phyloP scores from a whole-genome alignment of 2,329 filamentous ascomycete species.

The Paracamarosporium sp. region DNA sequence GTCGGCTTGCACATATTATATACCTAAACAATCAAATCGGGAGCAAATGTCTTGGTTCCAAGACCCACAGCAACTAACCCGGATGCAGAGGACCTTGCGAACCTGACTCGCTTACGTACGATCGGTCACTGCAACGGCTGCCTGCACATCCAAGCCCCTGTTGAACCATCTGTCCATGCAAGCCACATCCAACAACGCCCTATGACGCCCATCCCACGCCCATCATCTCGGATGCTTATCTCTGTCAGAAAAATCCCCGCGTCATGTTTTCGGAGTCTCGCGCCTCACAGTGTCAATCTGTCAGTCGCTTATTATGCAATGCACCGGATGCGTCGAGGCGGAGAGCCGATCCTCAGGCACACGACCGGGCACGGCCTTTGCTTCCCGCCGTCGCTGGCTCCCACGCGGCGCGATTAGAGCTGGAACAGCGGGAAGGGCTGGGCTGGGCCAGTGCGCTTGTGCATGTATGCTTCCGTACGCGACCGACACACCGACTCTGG shows the following conservation, averaged over 20 bases:
- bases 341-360: conserved; percentile 19
- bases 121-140: not conserved
- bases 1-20: not conserved
- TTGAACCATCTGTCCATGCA: not conserved
- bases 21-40: not conserved
- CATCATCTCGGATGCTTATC: too few relatives aligned
- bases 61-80: not conserved
- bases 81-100: conserved; percentile 1
- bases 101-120: not conserved
- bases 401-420: conserved; percentile 4
- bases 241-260: conserved; percentile 1
- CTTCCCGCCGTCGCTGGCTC: conserved; percentile 16
- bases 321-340: not conserved
- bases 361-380: conserved; percentile 9
- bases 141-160: not conserved
- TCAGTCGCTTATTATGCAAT: too few relatives aligned
- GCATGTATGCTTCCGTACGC: not conserved
- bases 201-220: not conserved
- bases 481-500: not conserved
- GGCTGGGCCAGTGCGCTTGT: not conserved
- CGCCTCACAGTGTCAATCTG: too few relatives aligned
- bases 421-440: conserved; percentile 10
- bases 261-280: conserved; percentile 9
- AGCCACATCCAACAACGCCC: not conserved
- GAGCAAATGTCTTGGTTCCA: not conserved